Percentiles rank a stretch among this genome's conserved stretches.
Conservation (phyloP, 129 eudicot genomes). For the Calendula officinalis region DNA sequence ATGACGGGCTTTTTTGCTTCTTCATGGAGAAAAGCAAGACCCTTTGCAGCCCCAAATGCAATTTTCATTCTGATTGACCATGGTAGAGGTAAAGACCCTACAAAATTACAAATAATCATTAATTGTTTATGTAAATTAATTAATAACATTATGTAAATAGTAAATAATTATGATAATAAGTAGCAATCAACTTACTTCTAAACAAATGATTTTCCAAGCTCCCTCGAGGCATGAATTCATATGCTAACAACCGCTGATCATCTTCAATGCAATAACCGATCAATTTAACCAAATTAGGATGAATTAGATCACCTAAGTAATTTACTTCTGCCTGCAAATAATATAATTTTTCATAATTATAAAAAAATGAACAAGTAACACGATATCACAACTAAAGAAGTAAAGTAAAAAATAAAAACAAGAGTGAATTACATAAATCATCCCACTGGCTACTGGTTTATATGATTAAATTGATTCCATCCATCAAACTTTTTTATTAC, state of each 20-base stretch:
- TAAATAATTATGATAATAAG: not conserved
- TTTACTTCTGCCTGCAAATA: conserved; percentile 85
- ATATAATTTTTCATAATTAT: not conserved
- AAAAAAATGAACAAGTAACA: not conserved
- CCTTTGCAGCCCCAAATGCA: conserved; percentile 95
- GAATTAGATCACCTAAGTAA: conserved; percentile 87
- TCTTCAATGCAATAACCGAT: conserved; percentile 98
- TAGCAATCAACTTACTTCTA: conserved; percentile 58
- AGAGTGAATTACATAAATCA: too few relatives aligned
- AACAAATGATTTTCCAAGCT: conserved; percentile 95
- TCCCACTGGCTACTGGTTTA: too few relatives aligned
- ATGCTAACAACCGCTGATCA: conserved; percentile 89
- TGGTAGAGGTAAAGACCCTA: conserved; percentile 93
- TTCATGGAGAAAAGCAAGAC: conserved; percentile 94
- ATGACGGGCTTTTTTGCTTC: conserved; percentile 93
- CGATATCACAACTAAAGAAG: not conserved
- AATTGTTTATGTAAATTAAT: not conserved
- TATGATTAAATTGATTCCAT: too few relatives aligned
- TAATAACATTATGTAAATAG: not conserved
- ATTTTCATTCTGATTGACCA: conserved; percentile 99
- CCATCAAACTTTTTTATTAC: too few relatives aligned
- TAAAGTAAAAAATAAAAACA: not conserved
- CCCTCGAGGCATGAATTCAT: conserved; percentile 97
- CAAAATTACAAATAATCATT: conserved; percentile 12
- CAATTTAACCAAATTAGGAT: conserved; percentile 86